Evolutionary conservation across 306 rosid genomes (phyloP).

Genomic region (Canavalia ensiformis): DNA sequence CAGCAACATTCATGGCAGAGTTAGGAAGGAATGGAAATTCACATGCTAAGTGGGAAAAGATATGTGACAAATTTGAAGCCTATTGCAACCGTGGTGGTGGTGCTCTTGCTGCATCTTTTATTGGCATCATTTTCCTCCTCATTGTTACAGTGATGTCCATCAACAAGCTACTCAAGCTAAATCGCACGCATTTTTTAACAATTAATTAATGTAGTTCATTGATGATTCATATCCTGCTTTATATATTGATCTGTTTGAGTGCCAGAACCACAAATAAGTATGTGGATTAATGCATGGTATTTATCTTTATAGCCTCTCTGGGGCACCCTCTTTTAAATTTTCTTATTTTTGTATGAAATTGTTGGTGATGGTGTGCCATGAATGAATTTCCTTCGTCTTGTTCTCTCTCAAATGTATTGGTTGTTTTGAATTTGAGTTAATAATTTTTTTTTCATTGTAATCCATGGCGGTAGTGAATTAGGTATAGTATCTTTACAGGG

Average conservation of each 20-base stretch:
- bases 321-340: no score
- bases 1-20: slow-evolving; percentile 82
- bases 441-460: no score
- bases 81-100: slow-evolving; percentile 68
- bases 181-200: slow-evolving; percentile 2
- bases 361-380: no score
- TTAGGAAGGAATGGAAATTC: slow-evolving; percentile 86
- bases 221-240: neutral
- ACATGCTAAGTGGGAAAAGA: slow-evolving; percentile 87
- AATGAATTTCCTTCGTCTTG: no score
- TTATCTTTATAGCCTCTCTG: no score
- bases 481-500: no score
- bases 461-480: no score
- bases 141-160: slow-evolving; percentile 67
- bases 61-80: slow-evolving; percentile 72
- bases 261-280: no score
- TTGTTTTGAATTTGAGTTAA: no score
- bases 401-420: no score
- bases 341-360: no score
- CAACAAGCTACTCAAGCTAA: slow-evolving; percentile 60
- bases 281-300: no score
- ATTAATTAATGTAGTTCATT: neutral
- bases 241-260: neutral
- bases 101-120: slow-evolving; percentile 73
- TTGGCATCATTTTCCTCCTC: slow-evolving; percentile 67